phyloP scores from a whole-genome alignment of 2,329 filamentous ascomycete species.

The Monosporascus sp. region DNA sequence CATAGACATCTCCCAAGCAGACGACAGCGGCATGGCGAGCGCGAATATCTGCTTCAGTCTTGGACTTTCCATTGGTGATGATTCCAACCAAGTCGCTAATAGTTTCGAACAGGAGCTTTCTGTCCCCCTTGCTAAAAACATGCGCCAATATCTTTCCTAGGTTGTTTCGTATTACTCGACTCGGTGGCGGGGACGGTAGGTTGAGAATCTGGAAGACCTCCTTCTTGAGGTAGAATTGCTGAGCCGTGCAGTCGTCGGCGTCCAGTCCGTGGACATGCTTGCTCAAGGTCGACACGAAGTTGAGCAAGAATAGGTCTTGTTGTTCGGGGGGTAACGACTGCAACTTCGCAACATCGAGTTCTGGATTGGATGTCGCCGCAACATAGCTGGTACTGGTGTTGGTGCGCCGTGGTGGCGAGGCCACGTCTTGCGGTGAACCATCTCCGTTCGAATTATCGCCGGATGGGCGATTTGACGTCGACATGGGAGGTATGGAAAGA shows the following conservation, averaged over 20 bases:
- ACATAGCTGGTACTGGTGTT: conserved; percentile 22
- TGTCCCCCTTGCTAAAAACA: conserved; percentile 78
- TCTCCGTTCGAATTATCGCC: conserved; percentile 19
- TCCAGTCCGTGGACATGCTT: conserved; percentile 72
- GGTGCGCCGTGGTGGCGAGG: conserved; percentile 8
- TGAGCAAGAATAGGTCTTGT: conserved; percentile 90
- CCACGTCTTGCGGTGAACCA: conserved; percentile 17
- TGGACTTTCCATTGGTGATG: conserved; percentile 66
- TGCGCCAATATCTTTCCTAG: conserved; percentile 77
- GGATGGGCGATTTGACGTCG: background rate
- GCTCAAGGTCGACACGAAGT: conserved; percentile 76
- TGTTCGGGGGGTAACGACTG: conserved; percentile 87
- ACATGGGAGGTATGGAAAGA: background rate
- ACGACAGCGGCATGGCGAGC: conserved; percentile 82
- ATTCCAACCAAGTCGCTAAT: conserved; percentile 81
- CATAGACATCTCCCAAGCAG: conserved; percentile 84
- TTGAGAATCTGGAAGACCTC: conserved; percentile 92
- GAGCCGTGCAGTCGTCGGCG: conserved; percentile 74
- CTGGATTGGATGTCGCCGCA: conserved; percentile 51
- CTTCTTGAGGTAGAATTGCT: conserved; percentile 89
- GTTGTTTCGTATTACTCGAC: conserved; percentile 84
- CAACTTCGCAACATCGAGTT: conserved; percentile 87
- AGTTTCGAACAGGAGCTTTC: conserved; percentile 89
- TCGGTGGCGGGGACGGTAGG: conserved; percentile 73
- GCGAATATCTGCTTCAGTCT: conserved; percentile 68